Base-by-base conservation (phyloP, 1,284 basidiomycete species). In the Malassezia brasiliensis region DNA sequence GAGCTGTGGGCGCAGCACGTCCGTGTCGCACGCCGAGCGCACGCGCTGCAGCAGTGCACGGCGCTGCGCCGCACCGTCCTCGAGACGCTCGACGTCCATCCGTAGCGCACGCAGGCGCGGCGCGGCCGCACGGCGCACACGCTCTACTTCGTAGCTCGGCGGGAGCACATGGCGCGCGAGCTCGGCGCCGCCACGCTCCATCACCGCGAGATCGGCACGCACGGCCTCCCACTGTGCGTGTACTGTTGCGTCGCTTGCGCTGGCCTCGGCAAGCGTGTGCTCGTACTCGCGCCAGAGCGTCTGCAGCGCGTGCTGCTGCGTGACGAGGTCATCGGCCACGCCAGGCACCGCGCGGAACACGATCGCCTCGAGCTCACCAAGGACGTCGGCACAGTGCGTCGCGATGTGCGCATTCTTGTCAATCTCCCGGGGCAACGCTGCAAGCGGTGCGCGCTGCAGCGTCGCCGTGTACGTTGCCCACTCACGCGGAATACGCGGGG, bases 401-500 rank as follows among this genome's bases (percentile, higher is more conserved):
- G 85, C 82, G 2, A 91, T 78, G 39, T 81, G 79, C 42, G 84
- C 79, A 0, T 91, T 83, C 65, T 88, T 84, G 50, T 84, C 82
- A 36, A 85, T 82, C 9, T 81, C 78, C n/a, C 36, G 31, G 9
- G 38, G 17, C 15, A 55, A 32, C 19, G n/a, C 47, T 2, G 38
- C 14, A 0, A 38, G 10, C 3, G 22, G 30, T 2, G 34, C n/a
- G 7, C 31, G n/a, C 14, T 28, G 40, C 17, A 55, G 14, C 10
- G 20, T 25, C n/a, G 17, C 22, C 10, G 63, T 85, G 82, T 19
- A 96, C 83, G 39, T 82, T 80, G 15, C 81, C 78, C 0, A 84
- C 81, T 0, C 90, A 90, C 55, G 88, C 1, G 94, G 93, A 6
- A 96, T 77, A 6, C 89, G 88, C 34, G 88, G 81, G 0, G 87